Conservation (phyloP, 768 basidiomycete species). For the Hericium rajendrae region DNA sequence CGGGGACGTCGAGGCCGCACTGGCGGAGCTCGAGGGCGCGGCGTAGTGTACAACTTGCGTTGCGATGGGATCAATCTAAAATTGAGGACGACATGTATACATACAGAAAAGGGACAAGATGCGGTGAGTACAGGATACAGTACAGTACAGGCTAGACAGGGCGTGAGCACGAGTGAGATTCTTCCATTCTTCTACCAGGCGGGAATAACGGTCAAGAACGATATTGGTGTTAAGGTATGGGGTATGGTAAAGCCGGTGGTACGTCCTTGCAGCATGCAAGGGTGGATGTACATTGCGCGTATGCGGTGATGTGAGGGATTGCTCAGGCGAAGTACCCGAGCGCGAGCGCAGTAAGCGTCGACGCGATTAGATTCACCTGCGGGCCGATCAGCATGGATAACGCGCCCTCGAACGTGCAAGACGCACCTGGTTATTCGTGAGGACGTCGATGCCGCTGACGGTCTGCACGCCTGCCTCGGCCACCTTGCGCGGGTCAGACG, state of each 20-base stretch:
- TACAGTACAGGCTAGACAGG: too few relatives aligned
- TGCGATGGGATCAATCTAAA: too few relatives aligned
- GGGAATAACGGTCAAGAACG: not conserved
- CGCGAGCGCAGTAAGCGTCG: slow-evolving; percentile 10
- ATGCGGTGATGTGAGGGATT: not conserved
- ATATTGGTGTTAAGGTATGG: not conserved
- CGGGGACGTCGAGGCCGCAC: slow-evolving; percentile 6
- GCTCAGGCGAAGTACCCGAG: slow-evolving; percentile 12
- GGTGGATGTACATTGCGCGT: not conserved
- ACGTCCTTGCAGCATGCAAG: too few relatives aligned
- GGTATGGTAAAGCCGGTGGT: too few relatives aligned
- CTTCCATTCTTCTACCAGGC: not conserved
- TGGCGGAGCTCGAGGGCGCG: not conserved
- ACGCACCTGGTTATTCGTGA: slow-evolving; percentile 79
- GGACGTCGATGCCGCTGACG: slow-evolving; percentile 52
- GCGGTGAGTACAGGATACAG: not conserved
- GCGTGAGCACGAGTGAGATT: too few relatives aligned
- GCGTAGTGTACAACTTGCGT: too few relatives aligned
- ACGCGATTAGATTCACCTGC: slow-evolving; percentile 15
- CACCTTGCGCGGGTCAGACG: slow-evolving; percentile 14
- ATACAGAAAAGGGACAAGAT: not conserved
- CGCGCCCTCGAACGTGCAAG: not conserved
- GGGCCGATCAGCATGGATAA: not conserved
- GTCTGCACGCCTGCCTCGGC: slow-evolving; percentile 38
- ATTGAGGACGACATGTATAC: too few relatives aligned